phyloP scores from a whole-genome alignment of 495 filamentous ascomycete species.

The Friedmanniomyces simplex region DNA sequence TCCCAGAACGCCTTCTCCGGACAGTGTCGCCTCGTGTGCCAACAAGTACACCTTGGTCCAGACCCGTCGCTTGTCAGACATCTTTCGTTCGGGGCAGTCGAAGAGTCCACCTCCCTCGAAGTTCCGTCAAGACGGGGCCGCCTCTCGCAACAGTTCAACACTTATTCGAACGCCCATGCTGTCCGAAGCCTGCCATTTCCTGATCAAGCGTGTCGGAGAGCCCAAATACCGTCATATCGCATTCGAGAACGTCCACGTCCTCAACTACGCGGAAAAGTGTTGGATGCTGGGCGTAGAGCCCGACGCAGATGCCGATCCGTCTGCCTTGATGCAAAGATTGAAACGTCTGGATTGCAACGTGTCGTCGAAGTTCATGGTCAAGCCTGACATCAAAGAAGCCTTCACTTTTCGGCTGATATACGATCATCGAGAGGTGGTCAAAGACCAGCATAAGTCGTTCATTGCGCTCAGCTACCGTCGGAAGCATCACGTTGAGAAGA shows the following conservation, averaged over 20 bases:
- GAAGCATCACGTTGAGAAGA: constrained; percentile 12
- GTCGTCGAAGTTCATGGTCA: constrained; percentile 12
- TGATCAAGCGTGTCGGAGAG: constrained; percentile 8
- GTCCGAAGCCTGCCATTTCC: neutral
- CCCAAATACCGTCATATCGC: neutral
- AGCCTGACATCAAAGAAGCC: constrained; percentile 12
- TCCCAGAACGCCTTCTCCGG: constrained; percentile 1
- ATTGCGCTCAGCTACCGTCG: constrained; percentile 20
- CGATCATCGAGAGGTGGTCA: neutral
- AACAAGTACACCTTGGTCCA: neutral
- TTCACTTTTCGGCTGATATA: constrained; percentile 18
- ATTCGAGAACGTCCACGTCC: constrained; percentile 8
- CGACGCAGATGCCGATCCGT: constrained; percentile 11
- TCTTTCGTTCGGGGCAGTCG: neutral
- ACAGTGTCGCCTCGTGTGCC: neutral
- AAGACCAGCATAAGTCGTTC: constrained; percentile 7
- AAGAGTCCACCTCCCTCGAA: neutral
- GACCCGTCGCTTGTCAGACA: neutral
- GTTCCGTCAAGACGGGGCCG: neutral
- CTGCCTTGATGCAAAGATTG: constrained; percentile 1
- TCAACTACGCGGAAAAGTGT: constrained; percentile 6
- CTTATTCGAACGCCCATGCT: neutral
- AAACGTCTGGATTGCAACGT: constrained; percentile 3
- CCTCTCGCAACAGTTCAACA: neutral
- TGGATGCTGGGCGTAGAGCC: constrained; percentile 8